Evolutionary conservation across 257 asterid genomes (phyloP), one percentile per base, ranked within the genome.

Genomic region (Ajuga chamaepitys): DNA sequence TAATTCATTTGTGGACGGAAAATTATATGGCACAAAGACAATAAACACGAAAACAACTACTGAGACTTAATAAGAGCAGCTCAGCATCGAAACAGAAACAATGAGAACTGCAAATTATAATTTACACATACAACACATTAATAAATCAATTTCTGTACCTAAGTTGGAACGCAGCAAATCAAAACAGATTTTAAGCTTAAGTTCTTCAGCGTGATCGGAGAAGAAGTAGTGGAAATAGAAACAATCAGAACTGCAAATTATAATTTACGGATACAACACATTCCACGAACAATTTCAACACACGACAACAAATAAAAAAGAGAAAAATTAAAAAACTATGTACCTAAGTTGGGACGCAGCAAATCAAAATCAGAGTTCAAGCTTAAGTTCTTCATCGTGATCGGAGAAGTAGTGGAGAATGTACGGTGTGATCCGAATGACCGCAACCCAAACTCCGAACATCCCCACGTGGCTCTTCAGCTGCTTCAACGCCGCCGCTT

Each of bases 401-500:
- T 80, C 90, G 62, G 95, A 88, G 64, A 91, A 78, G 85, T 83
- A 91, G 81, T 86, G 87, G 59, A 88, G 91, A 63, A 88, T 8
- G 75, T 85, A 91, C 18, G 95, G 99, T 4, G 96, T 37, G 73
- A 74, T 80, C 55, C 98, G 95, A 79, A 89, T 78, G 9, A 76
- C 87, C 6, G 78, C 88, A 25, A 87, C 96, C 95, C 99, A 93
- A 40, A 75, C 84, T 30, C 96, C 97, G 75, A 87, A 93, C 82
- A 81, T 75, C 13, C 76, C 75, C 8, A 73, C 96, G 74, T 93
- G 97, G 66, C 70, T 68, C 84, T 80, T 89, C 62, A 93, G 85
- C 96, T 89, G 90, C 97, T 87, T 87, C 75, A 93, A 52, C 72
- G 99, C 96, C 78, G 74, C 95, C 50, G 88, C 86, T 71, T 93